These are phyloP conservation scores for Hermanozyma aechmeae DNA, from an alignment of 805 yeast species.

Conservation along the genomic window DNA sequence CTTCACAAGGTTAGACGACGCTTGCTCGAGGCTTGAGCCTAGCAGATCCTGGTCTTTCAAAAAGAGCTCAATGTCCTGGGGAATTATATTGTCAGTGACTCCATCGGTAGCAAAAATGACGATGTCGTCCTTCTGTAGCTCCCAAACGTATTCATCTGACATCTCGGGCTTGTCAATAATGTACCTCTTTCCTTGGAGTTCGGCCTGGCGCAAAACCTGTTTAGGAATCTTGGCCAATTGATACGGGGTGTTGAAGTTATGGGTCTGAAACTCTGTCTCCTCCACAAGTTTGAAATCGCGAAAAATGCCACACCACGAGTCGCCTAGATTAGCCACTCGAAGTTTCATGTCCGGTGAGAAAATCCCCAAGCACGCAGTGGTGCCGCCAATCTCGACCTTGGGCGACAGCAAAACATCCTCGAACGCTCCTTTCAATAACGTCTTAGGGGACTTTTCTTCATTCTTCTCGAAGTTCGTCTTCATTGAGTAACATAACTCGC, in stretches of 20 bases:
- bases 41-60: slow-evolving; percentile 44
- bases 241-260: slow-evolving; percentile 85
- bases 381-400: slow-evolving; percentile 79
- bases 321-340: slow-evolving; percentile 77
- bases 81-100: slow-evolving; percentile 73
- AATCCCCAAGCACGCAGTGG: slow-evolving; percentile 84
- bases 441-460: slow-evolving; percentile 23
- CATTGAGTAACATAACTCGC: slow-evolving; percentile 62
- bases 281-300: slow-evolving; percentile 52
- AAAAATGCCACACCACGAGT: slow-evolving; percentile 88
- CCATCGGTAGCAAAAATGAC: slow-evolving; percentile 91
- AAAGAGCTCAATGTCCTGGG: slow-evolving; percentile 62
- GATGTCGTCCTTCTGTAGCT: slow-evolving; percentile 63
- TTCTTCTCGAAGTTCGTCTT: slow-evolving; percentile 23
- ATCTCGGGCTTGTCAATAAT: slow-evolving; percentile 62
- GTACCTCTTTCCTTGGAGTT: slow-evolving; percentile 47
- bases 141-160: slow-evolving; percentile 60
- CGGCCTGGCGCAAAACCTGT: slow-evolving; percentile 44
- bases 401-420: slow-evolving; percentile 41
- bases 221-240: slow-evolving; percentile 82
- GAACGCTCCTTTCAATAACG: slow-evolving; percentile 50
- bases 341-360: slow-evolving; percentile 48
- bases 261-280: slow-evolving; percentile 72
- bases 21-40: slow-evolving; percentile 24
- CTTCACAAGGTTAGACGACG: slow-evolving; percentile 49